phyloP scores from a whole-genome alignment of 1,284 basidiomycete species.

The Heterobasidion parviporum region DNA sequence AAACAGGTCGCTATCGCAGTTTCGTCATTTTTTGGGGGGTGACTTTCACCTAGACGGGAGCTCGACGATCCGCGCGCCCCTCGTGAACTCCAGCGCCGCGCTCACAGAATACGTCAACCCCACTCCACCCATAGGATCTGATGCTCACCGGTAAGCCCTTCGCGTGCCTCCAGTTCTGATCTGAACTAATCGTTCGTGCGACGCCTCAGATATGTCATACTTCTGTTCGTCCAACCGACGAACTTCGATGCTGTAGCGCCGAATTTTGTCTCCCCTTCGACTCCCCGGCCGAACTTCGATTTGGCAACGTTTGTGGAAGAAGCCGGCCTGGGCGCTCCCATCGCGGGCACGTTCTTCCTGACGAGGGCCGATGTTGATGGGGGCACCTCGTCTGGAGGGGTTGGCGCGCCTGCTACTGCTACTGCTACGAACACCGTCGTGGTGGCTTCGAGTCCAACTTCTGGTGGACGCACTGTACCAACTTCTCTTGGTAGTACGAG shows the following conservation, averaged over 20 bases:
- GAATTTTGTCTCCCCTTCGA: slow-evolving; percentile 15
- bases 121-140: slow-evolving; percentile 34
- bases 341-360: slow-evolving; percentile 24
- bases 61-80: slow-evolving; percentile 10
- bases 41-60: slow-evolving; percentile 26
- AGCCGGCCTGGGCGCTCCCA: slow-evolving; percentile 18
- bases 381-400: background rate
- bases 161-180: background rate
- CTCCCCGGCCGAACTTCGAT: slow-evolving; percentile 20
- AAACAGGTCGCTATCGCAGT: slow-evolving; percentile 28
- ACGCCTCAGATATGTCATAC: slow-evolving; percentile 16
- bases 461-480: background rate
- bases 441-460: background rate
- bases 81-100: slow-evolving; percentile 32
- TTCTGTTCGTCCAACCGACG: slow-evolving; percentile 20
- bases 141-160: slow-evolving; percentile 35
- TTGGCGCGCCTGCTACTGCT: background rate
- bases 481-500: too few relatives aligned
- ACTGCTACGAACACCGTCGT: background rate
- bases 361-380: slow-evolving; percentile 17
- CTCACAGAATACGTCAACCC: slow-evolving; percentile 30
- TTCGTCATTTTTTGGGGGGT: slow-evolving; percentile 36
- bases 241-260: slow-evolving; percentile 15
- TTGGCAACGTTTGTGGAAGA: slow-evolving; percentile 20
- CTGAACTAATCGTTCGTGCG: background rate